Evolutionary conservation across 352 stramenopile genomes (phyloP).

Genomic region (Globisporangium spinosum): DNA sequence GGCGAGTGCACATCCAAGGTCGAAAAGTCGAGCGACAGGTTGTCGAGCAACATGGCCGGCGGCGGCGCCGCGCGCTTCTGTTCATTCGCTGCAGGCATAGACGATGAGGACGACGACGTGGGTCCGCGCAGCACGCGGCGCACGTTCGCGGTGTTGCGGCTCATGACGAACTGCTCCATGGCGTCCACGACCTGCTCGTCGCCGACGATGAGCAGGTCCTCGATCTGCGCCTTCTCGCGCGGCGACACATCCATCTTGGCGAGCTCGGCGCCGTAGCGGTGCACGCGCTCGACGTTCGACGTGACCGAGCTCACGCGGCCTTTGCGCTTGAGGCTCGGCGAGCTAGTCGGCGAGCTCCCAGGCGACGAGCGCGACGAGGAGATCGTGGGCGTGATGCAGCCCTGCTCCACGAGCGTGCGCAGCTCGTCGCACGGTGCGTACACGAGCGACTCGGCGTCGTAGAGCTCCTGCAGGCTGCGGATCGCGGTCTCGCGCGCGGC

Average conservation of each 20-base stretch:
- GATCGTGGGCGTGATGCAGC: conserved; percentile 63
- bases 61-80: background rate
- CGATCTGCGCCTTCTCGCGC: conserved; percentile 53
- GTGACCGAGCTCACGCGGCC: conserved; percentile 62
- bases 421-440: conserved; percentile 78
- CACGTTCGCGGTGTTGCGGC: conserved; percentile 49
- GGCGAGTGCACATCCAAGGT: conserved; percentile 47
- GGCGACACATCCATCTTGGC: conserved; percentile 71
- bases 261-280: conserved; percentile 60
- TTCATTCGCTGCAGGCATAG: background rate
- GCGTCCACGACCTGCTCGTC: conserved; percentile 75
- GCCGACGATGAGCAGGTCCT: conserved; percentile 65
- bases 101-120: background rate
- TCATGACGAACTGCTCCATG: conserved; percentile 72
- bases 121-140: conserved; percentile 49
- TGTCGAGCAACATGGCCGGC: conserved; percentile 30
- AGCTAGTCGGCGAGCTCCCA: conserved; percentile 31
- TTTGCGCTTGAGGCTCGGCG: conserved; percentile 68
- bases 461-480: conserved; percentile 37
- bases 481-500: conserved; percentile 39
- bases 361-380: conserved; percentile 5
- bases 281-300: conserved; percentile 61
- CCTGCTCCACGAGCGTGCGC: conserved; percentile 60
- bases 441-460: conserved; percentile 56
- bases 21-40: conserved; percentile 52